Evolutionary conservation across 257 asterid genomes (phyloP).

Genomic region (Paraleonurus japonicus): DNA sequence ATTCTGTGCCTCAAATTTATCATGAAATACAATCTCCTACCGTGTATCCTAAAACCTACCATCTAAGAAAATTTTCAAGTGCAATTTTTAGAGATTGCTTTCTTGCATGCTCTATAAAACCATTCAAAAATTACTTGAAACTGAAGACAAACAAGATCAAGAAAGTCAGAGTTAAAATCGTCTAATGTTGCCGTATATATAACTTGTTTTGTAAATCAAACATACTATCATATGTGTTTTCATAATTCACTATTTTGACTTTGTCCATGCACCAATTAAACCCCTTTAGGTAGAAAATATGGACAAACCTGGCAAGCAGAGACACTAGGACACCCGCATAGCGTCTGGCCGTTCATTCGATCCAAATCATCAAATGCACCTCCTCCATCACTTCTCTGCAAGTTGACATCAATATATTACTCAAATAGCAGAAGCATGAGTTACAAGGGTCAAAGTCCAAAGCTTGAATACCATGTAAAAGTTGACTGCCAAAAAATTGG

Average conservation of each 20-base stretch:
- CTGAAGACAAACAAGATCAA: not conserved
- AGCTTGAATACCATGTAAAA: constrained; percentile 82
- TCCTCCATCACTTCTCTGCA: constrained; percentile 99
- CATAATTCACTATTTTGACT: not conserved
- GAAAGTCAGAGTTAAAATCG: not conserved
- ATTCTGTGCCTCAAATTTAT: not conserved
- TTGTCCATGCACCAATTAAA: not conserved
- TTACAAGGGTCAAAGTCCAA: not conserved
- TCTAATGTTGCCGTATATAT: not conserved
- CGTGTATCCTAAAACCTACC: not conserved
- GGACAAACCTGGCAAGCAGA: constrained; percentile 83
- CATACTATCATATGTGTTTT: not conserved
- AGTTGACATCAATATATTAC: constrained; percentile 24
- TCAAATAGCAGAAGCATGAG: not conserved
- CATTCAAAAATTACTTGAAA: not conserved
- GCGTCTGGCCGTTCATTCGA: constrained; percentile 81
- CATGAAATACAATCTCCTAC: not conserved
- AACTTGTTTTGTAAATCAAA: not conserved
- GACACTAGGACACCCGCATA: constrained; percentile 80
- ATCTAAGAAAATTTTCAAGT: not conserved
- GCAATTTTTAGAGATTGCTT: constrained; percentile 9
- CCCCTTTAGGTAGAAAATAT: not conserved
- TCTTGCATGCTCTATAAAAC: not conserved
- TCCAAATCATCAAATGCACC: constrained; percentile 84
- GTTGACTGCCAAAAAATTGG: constrained; percentile 89